Evolutionary conservation across 2,329 filamentous ascomycete genomes (phyloP), one percentile per base, ranked within the genome.

Genomic region (Emmonsiellopsis sp.): DNA sequence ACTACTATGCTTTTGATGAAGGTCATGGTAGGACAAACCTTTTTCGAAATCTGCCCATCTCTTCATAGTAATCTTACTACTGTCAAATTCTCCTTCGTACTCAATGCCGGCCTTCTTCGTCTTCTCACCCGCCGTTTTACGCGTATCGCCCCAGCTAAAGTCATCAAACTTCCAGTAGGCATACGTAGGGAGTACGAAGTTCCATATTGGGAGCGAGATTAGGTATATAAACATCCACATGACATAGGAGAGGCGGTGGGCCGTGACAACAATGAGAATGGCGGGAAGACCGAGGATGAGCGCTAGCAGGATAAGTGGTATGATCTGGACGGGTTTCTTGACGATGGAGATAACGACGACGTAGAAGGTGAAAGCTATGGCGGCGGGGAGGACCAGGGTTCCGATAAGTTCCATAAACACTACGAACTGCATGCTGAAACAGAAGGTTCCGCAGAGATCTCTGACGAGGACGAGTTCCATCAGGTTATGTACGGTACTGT

Each of bases 131-230:
- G 85, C 88, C 42, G 92, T 95, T 81, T 97, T 95, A 57, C 93
- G 84, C 53, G 93, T 98, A 59, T 98, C 94, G 65, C 93, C 93
- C 93, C 93, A 98, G 54, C 88, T 95, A 77, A 98, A 98, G 75
- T 98, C 93, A 69, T 98, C 93, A 68, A 98, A 98, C 74, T 98
- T 97, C 93, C 93, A 98, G 77, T 92, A 98, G 2, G 93, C 87
- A 68, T 98, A 98, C 6, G 83, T 82, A 0, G 93, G 93, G 7
- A 98, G 83, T 39, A 98, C 79, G 68, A 98, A 95, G 72, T 98
- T 98, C 93, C 93, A 98, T 54, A 98, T 81, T 0, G 94, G 94
- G 1, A 98, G 82, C 1, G 93, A 95, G 45, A 91, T 52, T 14
- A 98, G 82, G 70, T 98, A 98, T 70, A 97, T 93, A 43, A 93